Evolutionary conservation across 2,329 filamentous ascomycete species (phyloP), one percentile per base, ranked within the genome.

Genomic region (Coniella vitis): DNA sequence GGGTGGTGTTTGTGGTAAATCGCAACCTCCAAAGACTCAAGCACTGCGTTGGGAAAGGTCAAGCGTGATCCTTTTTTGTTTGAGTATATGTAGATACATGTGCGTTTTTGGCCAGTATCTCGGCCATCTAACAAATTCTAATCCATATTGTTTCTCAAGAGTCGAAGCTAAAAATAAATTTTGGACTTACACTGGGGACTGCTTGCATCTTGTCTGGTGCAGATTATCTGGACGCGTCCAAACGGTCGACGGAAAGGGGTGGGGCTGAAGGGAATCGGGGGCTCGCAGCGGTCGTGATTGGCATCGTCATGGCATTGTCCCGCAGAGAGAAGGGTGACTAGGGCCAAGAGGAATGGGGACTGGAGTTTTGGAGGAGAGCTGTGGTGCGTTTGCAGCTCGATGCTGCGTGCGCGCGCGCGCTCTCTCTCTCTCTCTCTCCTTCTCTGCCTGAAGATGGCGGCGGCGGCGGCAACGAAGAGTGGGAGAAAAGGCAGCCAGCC

Each of bases 101-200:
- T n/a, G n/a, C n/a, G n/a, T n/a, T n/a, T n/a, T n/a, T n/a, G n/a
- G n/a, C n/a, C n/a, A n/a, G n/a, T n/a, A n/a, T n/a, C n/a, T n/a
- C n/a, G n/a, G n/a, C n/a, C n/a, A n/a, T n/a, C n/a, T n/a, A n/a
- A n/a, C n/a, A n/a, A n/a, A n/a, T n/a, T n/a, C n/a, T n/a, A n/a
- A n/a, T n/a, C n/a, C n/a, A n/a, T n/a, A n/a, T n/a, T n/a, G n/a
- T n/a, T n/a, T n/a, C n/a, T n/a, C n/a, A n/a, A n/a, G n/a, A n/a
- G n/a, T n/a, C n/a, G n/a, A n/a, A n/a, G n/a, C n/a, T n/a, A n/a
- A n/a, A n/a, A n/a, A n/a, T n/a, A n/a, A n/a, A n/a, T n/a, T 21
- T 21, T 9, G 19, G 32, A 72, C 71, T 72, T 71, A 73, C 71
- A 67, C 69, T 73, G 46, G 65, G 65, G 56, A 68, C 65, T 45